Base-by-base conservation (phyloP, 2,329 filamentous ascomycete species). In the Sarocladiaceae sp. region DNA sequence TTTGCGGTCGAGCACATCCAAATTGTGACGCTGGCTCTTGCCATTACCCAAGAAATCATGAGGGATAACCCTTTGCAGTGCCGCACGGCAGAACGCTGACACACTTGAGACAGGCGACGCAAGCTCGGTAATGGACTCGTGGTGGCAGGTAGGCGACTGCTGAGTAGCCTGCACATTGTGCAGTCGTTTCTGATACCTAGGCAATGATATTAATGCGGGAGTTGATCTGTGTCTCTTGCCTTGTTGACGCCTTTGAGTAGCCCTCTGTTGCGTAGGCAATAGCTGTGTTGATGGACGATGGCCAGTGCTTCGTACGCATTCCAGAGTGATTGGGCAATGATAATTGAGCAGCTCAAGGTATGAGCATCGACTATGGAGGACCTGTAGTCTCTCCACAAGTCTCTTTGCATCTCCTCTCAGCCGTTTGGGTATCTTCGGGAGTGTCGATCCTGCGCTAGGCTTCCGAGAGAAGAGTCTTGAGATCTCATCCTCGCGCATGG, bases 11-110 rank as follows among this genome's bases (percentile, higher is more conserved):
- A 97, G 67, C 0, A 71, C 61, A 1, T 65, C 64, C 55, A 80
- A 77, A 70, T 97, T 97, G 48, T 80, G 71, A 4, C 58, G 52
- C 31, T 78, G 77, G 0, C 69, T 66, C 1, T 76, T 64, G 1
- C 78, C 80, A 17, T 64, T 58, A 0, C 92, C 91, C 83, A 88
- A 96, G 53, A 96, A 86, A 2, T 74, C 79, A 39, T 76, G 72
- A 0, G 93, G 93, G 25, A 99, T 78, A 15, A 97, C 71, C 53
- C 80, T 87, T 18, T 73, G 73, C 26, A 97, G 63, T 1, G 86
- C 84, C 2, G 90, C 87, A 62, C 87, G 87, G 65, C 91, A 96
- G 63, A 96, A 97, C 1, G 89, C 86, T 3, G 92, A 96, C 2
- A 97, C 88, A 46, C 83, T 78, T 1, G 83, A 71, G 3, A 72